Conservation (phyloP, 2,329 filamentous ascomycete species). For the Trichoderma afroharzianum region DNA sequence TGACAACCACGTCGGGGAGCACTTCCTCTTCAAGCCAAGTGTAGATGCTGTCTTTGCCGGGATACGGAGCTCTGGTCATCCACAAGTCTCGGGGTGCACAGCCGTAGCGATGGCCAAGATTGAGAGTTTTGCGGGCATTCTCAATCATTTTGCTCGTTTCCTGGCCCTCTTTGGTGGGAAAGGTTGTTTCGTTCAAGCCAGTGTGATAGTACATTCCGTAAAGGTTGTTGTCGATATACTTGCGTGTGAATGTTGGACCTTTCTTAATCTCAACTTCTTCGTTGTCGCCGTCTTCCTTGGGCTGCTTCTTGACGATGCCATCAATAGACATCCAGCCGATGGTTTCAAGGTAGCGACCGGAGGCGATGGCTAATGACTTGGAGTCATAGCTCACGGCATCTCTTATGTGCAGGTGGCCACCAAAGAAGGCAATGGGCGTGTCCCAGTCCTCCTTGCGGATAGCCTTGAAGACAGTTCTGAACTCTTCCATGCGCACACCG, state of each 20-base stretch:
- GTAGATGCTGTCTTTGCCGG: conserved; percentile 71
- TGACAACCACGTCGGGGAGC: conserved; percentile 63
- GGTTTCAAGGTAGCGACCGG: conserved; percentile 90
- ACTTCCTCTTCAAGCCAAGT: conserved; percentile 74
- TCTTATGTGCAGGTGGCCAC: conserved; percentile 84
- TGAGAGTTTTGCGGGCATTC: conserved; percentile 63
- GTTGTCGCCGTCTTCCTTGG: not conserved
- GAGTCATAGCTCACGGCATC: conserved; percentile 79
- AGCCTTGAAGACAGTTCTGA: conserved; percentile 69
- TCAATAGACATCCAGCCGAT: conserved; percentile 89
- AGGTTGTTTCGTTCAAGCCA: conserved; percentile 65
- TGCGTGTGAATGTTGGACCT: conserved; percentile 62
- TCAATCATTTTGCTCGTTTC: conserved; percentile 69
- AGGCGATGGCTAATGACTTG: conserved; percentile 74
- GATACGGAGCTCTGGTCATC: conserved; percentile 76
- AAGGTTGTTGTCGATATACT: conserved; percentile 93
- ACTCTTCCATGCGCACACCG: conserved; percentile 76
- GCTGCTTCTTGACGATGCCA: conserved; percentile 46
- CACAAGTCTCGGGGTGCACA: conserved; percentile 79
- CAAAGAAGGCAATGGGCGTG: conserved; percentile 86
- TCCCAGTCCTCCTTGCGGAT: conserved; percentile 75
- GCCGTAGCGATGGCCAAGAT: conserved; percentile 72
- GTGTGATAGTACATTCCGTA: conserved; percentile 81
- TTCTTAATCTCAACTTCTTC: conserved; percentile 31
- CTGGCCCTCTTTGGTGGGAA: conserved; percentile 70